Evolutionary conservation across 2,329 filamentous ascomycete genomes (phyloP), one percentile per base, ranked within the genome.

Genomic region (Parastagonospora nodorum): DNA sequence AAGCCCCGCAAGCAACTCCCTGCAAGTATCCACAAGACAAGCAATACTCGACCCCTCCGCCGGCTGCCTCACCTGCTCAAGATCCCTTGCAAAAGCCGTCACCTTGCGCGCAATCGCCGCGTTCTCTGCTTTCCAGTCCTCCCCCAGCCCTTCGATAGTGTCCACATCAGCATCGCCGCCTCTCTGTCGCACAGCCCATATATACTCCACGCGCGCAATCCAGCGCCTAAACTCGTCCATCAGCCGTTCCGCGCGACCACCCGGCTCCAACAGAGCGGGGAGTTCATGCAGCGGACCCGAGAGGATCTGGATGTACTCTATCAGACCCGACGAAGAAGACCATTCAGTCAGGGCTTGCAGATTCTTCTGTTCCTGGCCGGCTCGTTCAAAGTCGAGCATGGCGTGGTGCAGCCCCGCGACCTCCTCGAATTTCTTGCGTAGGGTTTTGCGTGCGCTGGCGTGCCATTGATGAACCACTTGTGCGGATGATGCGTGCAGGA

Each of bases 241-340:
- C 11, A 71, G 58, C 14, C 63, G 63, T 27, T 60, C 56, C 24
- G 69, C 65, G 6, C 73, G 67, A 7, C 73, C 73, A 15, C 67
- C 67, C 19, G 59, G 37, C 36, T 73, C 66, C 8, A 70, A 51
- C 28, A 74, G 50, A 2, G 63, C 64, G 12, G 67, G 69, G 12
- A 75, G 60, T 45, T 76, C 72, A 31, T 72, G 64, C 2, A 75
- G 58, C 2, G 74, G 66, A 5, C 60, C 65, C 0, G 68, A 73
- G 3, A 76, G 63, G 8, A 67, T 49, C 41, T 73, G 70, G 7
- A 75, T 66, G 42, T 74, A 62, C 45, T 73, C 67, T 11, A 66
- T 61, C 1, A 75, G 56, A 7, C 61, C 64, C 10, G 59, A 62
- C 4, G 62, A 60, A 30, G 62, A 58, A 15, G 60, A 66, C 72